Evolutionary conservation across 2,329 filamentous ascomycete genomes (phyloP).

Genomic region (Exophiala viscosa): DNA sequence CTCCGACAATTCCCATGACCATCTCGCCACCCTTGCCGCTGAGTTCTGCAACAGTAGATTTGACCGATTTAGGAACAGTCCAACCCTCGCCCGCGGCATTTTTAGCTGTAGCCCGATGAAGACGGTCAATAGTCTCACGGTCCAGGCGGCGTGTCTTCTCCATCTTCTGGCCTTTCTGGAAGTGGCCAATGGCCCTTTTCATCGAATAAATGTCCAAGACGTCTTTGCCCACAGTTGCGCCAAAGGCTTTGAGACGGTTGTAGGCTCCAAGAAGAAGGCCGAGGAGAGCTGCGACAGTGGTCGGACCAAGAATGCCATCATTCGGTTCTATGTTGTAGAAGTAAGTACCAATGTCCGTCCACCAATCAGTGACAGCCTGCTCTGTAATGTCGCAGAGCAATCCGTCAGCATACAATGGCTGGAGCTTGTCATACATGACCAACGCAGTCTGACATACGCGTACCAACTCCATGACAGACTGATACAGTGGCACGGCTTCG

Average conservation of each 20-base stretch:
- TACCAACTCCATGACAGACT: slow-evolving; percentile 80
- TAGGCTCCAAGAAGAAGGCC: slow-evolving; percentile 86
- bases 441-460: slow-evolving; percentile 88
- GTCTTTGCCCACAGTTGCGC: slow-evolving; percentile 82
- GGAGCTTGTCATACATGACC: slow-evolving; percentile 79
- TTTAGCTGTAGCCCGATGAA: slow-evolving; percentile 83
- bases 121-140: slow-evolving; percentile 71
- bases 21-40: slow-evolving; percentile 92
- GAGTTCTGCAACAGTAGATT: slow-evolving; percentile 89
- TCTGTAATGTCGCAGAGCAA: slow-evolving; percentile 92
- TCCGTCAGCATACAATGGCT: slow-evolving; percentile 86
- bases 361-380: slow-evolving; percentile 87
- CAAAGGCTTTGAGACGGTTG: slow-evolving; percentile 80
- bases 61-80: slow-evolving; percentile 89
- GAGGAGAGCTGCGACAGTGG: slow-evolving; percentile 80
- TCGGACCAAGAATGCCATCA: slow-evolving; percentile 88
- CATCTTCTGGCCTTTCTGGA: slow-evolving; percentile 85
- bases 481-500: slow-evolving; percentile 72
- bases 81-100: slow-evolving; percentile 84
- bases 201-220: slow-evolving; percentile 80
- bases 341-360: slow-evolving; percentile 87
- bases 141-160: slow-evolving; percentile 75
- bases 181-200: slow-evolving; percentile 78
- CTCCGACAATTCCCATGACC: slow-evolving; percentile 88
- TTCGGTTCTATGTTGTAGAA: slow-evolving; percentile 89